Conservation (phyloP, 495 filamentous ascomycete genomes). For the Zalerion maritima region DNA sequence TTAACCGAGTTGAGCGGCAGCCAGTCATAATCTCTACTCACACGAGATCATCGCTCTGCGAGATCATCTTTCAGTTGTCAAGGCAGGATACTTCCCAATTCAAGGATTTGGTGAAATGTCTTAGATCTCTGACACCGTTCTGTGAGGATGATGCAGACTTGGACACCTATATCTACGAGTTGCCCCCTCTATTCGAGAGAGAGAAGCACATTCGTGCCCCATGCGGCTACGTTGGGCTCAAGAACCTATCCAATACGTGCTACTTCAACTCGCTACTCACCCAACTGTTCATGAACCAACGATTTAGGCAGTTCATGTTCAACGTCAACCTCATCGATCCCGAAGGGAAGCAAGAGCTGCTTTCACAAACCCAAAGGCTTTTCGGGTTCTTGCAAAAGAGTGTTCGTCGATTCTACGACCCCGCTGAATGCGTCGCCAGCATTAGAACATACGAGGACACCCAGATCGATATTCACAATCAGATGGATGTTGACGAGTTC, state of each 20-base stretch:
- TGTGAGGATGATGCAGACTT: constrained; percentile 17
- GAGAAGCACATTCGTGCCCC: constrained; percentile 53
- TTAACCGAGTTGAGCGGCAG: constrained; percentile 21
- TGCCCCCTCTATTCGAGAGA: constrained; percentile 46
- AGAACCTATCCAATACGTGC: constrained; percentile 90
- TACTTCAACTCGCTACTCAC: constrained; percentile 94
- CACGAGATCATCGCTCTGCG: constrained; percentile 50
- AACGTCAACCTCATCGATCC: constrained; percentile 38
- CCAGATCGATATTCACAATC: constrained; percentile 71
- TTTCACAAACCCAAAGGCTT: constrained; percentile 62
- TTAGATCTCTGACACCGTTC: constrained; percentile 38
- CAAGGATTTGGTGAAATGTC: constrained; percentile 31
- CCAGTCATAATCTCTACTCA: constrained; percentile 33
- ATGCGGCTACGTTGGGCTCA: constrained; percentile 68
- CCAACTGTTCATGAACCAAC: constrained; percentile 92
- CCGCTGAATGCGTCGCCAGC: constrained; percentile 52
- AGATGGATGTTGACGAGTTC: constrained; percentile 98
- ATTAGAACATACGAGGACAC: constrained; percentile 75
- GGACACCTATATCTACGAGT: constrained; percentile 35
- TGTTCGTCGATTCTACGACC: constrained; percentile 55
- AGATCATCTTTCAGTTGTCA: constrained; percentile 43
- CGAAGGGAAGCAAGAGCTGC: constrained; percentile 45
- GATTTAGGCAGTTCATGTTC: constrained; percentile 77
- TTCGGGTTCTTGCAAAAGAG: constrained; percentile 81
- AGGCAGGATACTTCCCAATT: constrained; percentile 38